Evolutionary conservation across 2,329 filamentous ascomycete species (phyloP).

Genomic region (Calonectria henricotiae): DNA sequence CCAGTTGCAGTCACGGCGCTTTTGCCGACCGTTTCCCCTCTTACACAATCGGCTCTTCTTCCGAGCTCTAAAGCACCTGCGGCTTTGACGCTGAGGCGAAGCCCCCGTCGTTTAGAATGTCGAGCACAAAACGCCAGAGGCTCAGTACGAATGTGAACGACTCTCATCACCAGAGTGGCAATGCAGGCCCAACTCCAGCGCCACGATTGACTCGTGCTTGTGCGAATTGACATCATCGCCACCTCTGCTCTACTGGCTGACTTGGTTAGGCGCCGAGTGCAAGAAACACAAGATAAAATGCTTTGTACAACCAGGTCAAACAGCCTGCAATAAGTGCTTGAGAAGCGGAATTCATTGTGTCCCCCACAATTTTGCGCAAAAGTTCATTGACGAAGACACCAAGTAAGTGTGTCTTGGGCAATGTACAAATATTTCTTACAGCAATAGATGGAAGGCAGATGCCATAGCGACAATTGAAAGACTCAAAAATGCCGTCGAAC

Average conservation of each 20-base stretch:
- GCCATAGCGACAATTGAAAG: background rate
- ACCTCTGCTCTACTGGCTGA: background rate
- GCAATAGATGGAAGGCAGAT: background rate
- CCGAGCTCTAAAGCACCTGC: background rate
- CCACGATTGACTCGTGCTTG: slow-evolving; percentile 9
- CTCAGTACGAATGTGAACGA: background rate
- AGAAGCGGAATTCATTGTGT: slow-evolving; percentile 3
- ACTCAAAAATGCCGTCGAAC: background rate
- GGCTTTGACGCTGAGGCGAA: background rate
- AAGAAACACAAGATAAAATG: slow-evolving; percentile 16
- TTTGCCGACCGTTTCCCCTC: slow-evolving; percentile 4
- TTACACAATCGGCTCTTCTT: background rate
- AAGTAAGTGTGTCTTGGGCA: background rate
- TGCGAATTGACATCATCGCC: background rate
- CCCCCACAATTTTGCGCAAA: slow-evolving; percentile 14
- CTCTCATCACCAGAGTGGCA: background rate
- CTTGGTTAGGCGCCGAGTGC: slow-evolving; percentile 4
- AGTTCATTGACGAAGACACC: slow-evolving; percentile 11
- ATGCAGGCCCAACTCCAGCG: too few species aligned
- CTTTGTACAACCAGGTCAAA: slow-evolving; percentile 7
- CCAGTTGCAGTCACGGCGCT: background rate
- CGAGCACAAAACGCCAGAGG: slow-evolving; percentile 6
- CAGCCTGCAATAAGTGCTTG: slow-evolving; percentile 6
- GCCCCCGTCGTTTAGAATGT: background rate
- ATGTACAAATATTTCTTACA: background rate